Conservation (phyloP, 2,329 filamentous ascomycete genomes). For the Curvularia sp. region DNA sequence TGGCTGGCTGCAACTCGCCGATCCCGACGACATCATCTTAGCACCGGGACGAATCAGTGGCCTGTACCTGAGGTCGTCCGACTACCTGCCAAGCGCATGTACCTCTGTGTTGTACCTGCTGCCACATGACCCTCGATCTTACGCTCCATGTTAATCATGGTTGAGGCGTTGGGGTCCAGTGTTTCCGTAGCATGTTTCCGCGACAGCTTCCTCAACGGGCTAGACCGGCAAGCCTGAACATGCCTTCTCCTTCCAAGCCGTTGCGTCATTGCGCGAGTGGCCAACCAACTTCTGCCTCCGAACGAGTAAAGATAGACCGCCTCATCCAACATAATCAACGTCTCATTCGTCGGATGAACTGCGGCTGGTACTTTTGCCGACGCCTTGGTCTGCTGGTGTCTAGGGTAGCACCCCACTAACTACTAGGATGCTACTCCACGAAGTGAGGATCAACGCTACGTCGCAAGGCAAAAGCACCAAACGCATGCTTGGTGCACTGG, state of each 20-base stretch:
- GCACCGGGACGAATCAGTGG: slow-evolving; percentile 36
- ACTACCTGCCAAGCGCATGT: slow-evolving; percentile 10
- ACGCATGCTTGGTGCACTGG: slow-evolving; percentile 11
- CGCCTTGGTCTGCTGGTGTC: slow-evolving; percentile 23
- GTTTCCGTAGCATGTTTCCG: slow-evolving; percentile 7
- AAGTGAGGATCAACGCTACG: slow-evolving; percentile 11
- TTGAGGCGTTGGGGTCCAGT: slow-evolving; percentile 8
- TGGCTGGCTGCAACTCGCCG: slow-evolving; percentile 29
- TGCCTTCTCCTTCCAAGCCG: slow-evolving; percentile 16
- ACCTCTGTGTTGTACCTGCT: slow-evolving; percentile 28
- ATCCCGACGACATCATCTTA: slow-evolving; percentile 40
- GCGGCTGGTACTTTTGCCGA: slow-evolving; percentile 23
- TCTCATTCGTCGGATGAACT: slow-evolving; percentile 13
- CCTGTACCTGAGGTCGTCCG: slow-evolving; percentile 40
- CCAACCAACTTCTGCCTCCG: slow-evolving; percentile 16
- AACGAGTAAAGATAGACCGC: slow-evolving; percentile 30
- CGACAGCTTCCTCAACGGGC: slow-evolving; percentile 7
- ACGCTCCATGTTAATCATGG: slow-evolving; percentile 6
- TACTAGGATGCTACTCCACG: slow-evolving; percentile 13
- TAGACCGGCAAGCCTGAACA: slow-evolving; percentile 11
- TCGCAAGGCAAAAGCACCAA: slow-evolving; percentile 24
- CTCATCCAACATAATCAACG: not conserved
- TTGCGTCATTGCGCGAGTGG: slow-evolving; percentile 31
- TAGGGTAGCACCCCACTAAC: slow-evolving; percentile 11
- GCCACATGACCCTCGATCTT: slow-evolving; percentile 13